Conservation (phyloP, 1,139 yeast species). For the Yamadazyma trypodendri region DNA sequence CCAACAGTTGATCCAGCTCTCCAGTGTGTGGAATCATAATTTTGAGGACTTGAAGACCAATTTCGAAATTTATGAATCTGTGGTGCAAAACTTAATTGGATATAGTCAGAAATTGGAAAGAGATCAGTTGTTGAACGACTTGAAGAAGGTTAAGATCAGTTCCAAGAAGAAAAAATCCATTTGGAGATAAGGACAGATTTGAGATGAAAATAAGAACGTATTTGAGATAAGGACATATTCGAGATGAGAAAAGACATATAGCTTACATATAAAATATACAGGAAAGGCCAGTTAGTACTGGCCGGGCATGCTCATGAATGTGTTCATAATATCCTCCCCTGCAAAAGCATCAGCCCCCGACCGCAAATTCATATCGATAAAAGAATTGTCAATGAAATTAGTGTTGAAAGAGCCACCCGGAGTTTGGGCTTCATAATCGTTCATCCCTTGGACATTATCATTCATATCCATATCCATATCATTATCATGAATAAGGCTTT, state of each 20-base stretch:
- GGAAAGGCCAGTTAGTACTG: neutral
- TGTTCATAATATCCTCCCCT: constrained; percentile 34
- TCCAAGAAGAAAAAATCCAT: constrained; percentile 14
- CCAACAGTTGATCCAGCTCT: constrained; percentile 30
- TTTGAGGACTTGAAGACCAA: constrained; percentile 45
- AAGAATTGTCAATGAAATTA: constrained; percentile 46
- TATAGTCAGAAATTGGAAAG: constrained; percentile 60
- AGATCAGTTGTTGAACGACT: constrained; percentile 44
- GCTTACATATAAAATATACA: neutral
- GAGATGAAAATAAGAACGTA: too few relatives aligned
- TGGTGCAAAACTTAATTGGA: constrained; percentile 69
- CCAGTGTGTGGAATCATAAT: constrained; percentile 51
- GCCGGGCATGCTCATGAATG: constrained; percentile 25
- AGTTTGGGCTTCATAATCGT: constrained; percentile 20
- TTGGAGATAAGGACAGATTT: too few relatives aligned
- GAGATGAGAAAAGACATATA: too few relatives aligned
- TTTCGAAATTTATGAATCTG: constrained; percentile 64
- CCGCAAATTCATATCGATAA: constrained; percentile 46
- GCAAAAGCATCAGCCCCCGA: constrained; percentile 34
- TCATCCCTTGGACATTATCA: constrained; percentile 2
- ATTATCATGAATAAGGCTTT: constrained; percentile 9
- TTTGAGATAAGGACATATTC: too few relatives aligned
- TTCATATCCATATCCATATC: constrained; percentile 9
- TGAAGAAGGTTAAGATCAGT: constrained; percentile 28
- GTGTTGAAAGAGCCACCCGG: constrained; percentile 37